Evolutionary conservation across 2,329 filamentous ascomycete species (phyloP).

Genomic region (Scolecobasidium constrictum): DNA sequence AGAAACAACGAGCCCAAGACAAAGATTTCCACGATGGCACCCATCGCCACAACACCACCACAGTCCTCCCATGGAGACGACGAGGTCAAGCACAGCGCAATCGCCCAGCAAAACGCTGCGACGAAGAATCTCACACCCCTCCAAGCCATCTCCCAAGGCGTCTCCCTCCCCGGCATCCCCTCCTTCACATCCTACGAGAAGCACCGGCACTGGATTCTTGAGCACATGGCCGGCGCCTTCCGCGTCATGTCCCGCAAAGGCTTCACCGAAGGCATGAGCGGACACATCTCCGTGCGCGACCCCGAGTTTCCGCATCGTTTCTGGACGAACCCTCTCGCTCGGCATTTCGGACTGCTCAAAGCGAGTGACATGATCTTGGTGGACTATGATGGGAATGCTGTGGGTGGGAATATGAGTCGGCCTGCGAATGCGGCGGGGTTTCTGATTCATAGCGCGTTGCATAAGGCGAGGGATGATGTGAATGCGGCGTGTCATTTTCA

Average conservation of each 20-base stretch:
- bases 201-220: conserved; percentile 52
- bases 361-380: conserved; percentile 58
- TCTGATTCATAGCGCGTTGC: conserved; percentile 57
- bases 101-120: not conserved
- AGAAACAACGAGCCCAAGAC: no score
- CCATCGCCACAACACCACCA: not conserved
- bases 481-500: conserved; percentile 61
- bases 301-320: conserved; percentile 50
- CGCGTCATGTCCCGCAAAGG: conserved; percentile 55
- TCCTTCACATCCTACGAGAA: conserved; percentile 41
- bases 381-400: conserved; percentile 49
- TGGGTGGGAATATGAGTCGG: conserved; percentile 49
- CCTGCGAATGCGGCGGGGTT: conserved; percentile 59
- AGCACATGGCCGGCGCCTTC: conserved; percentile 57
- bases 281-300: conserved; percentile 58
- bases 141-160: conserved; percentile 35
- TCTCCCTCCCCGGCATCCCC: conserved; percentile 43
- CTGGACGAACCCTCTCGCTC: conserved; percentile 59
- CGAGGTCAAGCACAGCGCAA: no score
- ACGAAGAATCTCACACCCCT: conserved; percentile 19
- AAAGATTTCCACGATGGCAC: no score
- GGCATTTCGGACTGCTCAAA: conserved; percentile 54
- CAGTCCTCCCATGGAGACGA: conserved; percentile 1
- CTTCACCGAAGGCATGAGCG: conserved; percentile 58
- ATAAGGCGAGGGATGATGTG: conserved; percentile 54